Percentiles rank a stretch among this genome's conserved stretches.
Conservation (phyloP, 2,329 filamentous ascomycete genomes). For the Colletotrichum camelliae region DNA sequence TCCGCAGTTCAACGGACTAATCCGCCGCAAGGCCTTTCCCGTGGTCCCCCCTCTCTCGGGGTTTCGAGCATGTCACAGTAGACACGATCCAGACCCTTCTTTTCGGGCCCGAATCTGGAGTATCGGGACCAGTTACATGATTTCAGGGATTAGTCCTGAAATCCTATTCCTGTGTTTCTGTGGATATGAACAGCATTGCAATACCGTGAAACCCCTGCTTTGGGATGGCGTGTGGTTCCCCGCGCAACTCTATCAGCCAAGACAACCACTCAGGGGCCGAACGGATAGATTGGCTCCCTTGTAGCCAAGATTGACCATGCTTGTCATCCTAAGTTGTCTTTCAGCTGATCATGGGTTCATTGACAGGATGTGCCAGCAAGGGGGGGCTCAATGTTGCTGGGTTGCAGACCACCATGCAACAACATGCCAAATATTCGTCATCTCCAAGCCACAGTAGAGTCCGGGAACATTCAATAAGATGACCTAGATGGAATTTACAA, state of each 20-base stretch:
- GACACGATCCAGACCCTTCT: background rate
- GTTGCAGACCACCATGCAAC: background rate
- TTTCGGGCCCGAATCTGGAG: background rate
- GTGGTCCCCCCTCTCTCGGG: background rate
- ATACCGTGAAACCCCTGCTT: background rate
- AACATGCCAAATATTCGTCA: background rate
- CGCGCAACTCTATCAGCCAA: background rate
- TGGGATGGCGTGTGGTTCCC: background rate
- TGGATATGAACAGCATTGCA: background rate
- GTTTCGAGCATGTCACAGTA: background rate
- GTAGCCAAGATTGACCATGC: background rate
- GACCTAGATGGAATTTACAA: background rate
- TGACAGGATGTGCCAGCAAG: fast-evolving
- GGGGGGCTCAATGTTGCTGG: background rate
- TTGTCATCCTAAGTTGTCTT: background rate
- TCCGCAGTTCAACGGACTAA: background rate
- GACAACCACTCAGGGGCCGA: background rate
- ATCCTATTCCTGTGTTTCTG: fast-evolving
- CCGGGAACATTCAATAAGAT: background rate
- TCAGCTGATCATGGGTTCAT: background rate
- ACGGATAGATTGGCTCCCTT: background rate
- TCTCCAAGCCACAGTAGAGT: background rate
- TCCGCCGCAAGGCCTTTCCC: background rate
- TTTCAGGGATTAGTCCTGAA: background rate
- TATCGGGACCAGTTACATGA: background rate